A percentile compares a stretch with the other conserved stretches of the same genome.
These are phyloP conservation scores for Diversispora eburnea DNA, from an alignment of 192 early-diverging fungal genomes.

Conservation along the genomic window DNA sequence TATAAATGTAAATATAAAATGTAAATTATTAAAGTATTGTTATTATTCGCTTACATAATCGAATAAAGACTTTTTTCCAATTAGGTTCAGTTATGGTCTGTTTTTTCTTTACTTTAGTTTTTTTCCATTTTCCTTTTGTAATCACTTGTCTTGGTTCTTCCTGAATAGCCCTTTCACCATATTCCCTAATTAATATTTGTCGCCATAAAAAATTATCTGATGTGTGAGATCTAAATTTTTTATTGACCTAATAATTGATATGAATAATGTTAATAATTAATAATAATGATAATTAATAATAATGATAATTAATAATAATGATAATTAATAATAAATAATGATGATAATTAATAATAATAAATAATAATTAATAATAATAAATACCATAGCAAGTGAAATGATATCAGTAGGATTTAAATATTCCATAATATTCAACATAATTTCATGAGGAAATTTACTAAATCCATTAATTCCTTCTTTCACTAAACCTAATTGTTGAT, in stretches of 20 bases:
- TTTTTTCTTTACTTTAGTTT: background rate
- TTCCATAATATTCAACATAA: constrained; percentile 17
- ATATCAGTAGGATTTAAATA: constrained; percentile 2
- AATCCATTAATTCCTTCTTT: constrained; percentile 3
- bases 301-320: no score
- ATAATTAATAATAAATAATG: background rate
- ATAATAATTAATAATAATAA: background rate
- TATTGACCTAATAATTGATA: background rate
- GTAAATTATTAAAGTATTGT: background rate
- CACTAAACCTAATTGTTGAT: no score
- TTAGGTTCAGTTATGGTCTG: background rate
- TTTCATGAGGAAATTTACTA: constrained; percentile 9
- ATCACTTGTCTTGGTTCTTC: background rate
- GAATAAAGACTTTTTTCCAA: background rate
- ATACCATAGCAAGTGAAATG: constrained; percentile 3
- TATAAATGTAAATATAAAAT: background rate
- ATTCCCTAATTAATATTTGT: background rate
- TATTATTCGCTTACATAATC: background rate
- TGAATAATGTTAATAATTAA: no score
- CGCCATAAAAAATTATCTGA: constrained; percentile 11
- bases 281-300: no score
- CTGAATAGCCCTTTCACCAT: background rate
- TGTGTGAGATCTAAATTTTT: constrained; percentile 7
- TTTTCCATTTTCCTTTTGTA: background rate
- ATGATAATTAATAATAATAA: background rate